phyloP scores from a whole-genome alignment of 2,329 filamentous ascomycete genomes.

The Aspergillus luchuensis region DNA sequence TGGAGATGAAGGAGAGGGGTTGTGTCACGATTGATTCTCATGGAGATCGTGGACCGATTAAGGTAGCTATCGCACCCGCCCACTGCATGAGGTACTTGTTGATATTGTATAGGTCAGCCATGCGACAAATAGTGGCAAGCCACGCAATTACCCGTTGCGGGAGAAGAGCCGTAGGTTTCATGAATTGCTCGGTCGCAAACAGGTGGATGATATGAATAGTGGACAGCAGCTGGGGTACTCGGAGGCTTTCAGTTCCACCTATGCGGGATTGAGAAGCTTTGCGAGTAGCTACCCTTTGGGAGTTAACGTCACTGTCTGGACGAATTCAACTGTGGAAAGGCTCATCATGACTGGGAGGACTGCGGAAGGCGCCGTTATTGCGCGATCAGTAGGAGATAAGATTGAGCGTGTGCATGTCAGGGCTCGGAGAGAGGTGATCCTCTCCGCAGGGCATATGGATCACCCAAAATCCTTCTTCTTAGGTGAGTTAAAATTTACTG shows the following conservation, averaged over 20 bases:
- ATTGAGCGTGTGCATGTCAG: not conserved
- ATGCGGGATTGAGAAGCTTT: conserved; percentile 1
- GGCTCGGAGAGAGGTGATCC: not conserved
- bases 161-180: not conserved
- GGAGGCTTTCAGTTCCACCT: conserved; percentile 4
- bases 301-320: not conserved
- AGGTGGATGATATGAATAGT: not conserved
- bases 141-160: conserved; percentile 4
- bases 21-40: not conserved
- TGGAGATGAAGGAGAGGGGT: not conserved
- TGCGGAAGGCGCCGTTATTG: not conserved
- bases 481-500: not conserved
- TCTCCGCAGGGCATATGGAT: not conserved
- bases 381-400: not conserved
- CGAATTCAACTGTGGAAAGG: not conserved
- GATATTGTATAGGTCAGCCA: not conserved
- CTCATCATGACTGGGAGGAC: not conserved
- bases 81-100: not conserved
- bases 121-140: not conserved
- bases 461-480: not conserved
- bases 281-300: not conserved
- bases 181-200: not conserved
- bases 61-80: not conserved
- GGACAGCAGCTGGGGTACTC: not conserved
- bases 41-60: not conserved